Evolutionary conservation across 192 early-diverging fungal species (phyloP).

Genomic region (Linnemannia hyalina): DNA sequence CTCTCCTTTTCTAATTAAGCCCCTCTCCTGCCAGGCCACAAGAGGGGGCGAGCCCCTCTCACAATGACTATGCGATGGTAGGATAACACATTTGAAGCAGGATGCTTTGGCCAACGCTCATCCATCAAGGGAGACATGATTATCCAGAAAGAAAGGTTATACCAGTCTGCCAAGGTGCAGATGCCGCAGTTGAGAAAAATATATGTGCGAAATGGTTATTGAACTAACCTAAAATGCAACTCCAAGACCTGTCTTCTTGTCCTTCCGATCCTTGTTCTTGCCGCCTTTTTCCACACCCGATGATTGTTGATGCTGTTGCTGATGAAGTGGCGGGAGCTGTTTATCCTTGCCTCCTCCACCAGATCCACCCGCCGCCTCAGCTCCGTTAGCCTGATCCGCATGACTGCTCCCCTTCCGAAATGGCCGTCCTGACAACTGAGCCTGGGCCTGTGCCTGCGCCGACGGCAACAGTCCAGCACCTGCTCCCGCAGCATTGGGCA

Average conservation of each 20-base stretch:
- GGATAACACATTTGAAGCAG: no score
- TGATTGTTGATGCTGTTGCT: background rate
- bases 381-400: background rate
- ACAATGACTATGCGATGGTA: no score
- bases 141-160: no score
- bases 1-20: no score
- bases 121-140: no score
- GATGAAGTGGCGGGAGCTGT: background rate
- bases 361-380: background rate
- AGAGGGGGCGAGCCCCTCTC: no score
- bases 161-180: no score
- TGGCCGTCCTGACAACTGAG: background rate
- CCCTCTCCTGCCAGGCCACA: no score
- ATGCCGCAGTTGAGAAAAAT: background rate
- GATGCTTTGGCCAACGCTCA: no score
- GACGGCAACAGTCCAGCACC: background rate
- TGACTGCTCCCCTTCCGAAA: background rate
- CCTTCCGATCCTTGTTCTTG: background rate
- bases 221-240: background rate
- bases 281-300: background rate
- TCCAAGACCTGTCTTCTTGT: background rate
- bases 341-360: background rate
- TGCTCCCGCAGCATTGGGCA: background rate
- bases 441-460: background rate
- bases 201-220: background rate